Base-by-base conservation (phyloP, 768 basidiomycete genomes). In the Pisolithus albus region DNA sequence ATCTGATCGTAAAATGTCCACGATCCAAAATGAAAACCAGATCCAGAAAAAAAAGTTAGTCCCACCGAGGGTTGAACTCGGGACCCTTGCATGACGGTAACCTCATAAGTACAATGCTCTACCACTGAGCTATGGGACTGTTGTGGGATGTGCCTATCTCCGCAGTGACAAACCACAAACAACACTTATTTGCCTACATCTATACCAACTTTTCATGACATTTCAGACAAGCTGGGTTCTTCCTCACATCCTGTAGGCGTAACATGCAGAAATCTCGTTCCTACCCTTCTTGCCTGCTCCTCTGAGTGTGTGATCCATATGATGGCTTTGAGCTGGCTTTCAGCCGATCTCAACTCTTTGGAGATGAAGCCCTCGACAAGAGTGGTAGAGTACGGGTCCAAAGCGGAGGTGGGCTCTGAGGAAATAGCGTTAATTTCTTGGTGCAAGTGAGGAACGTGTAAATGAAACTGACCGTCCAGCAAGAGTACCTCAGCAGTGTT, bases 291-390 rank as follows among this genome's bases (percentile, higher is more conserved):
- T 5, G 82, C 86, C 64, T 92, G 91, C 55, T 90, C 86, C 3
- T 82, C 81, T 0, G 87, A 88, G 64, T 92, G 91, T 0, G 92
- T 93, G 53, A 93, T 89, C 91, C 91, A 93, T 4, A 93, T 63
- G 38, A 91, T 68, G 0, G 89, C 86, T 62, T 88, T 87, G 48
- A 89, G 66, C 32, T 70, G 68, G 19, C 76, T 72, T 37, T 77
- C 68, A 8, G 67, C 50, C 1, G 74, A 71, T 38, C 64, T 75
- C 34, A 92, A 64, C 50, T 83, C 75, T 7, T 73, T 62, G 5
- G 75, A 52, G 13, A 94, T 68, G 43, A 72, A 77, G 42, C 75
- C 68, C 63, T 95, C 92, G 2, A 95, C 87, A 26, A 74, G 66
- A 13, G 71, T 59, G 13, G 83, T 84, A 0, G 84, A 79, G 30